Evolutionary conservation across 169 alveolate genomes (phyloP).

Genomic region (Plasmodium falciparum): DNA sequence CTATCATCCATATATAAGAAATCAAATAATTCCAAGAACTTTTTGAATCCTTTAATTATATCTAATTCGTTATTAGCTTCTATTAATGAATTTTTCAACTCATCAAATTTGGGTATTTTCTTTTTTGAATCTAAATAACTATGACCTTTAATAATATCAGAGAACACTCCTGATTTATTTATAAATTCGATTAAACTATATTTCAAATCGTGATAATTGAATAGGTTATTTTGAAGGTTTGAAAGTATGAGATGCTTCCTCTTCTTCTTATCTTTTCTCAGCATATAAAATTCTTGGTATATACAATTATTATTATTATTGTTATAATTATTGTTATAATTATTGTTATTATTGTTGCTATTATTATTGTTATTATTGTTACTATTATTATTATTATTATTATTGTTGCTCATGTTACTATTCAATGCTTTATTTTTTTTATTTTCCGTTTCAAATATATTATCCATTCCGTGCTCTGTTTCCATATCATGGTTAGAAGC

Average conservation of each 20-base stretch:
- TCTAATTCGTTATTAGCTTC: constrained; percentile 40
- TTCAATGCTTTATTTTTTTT: neutral
- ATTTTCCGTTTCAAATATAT: constrained; percentile 10
- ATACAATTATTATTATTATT: neutral
- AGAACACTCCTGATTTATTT: constrained; percentile 66
- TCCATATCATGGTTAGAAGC: neutral
- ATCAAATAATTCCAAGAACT: constrained; percentile 68
- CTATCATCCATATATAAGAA: constrained; percentile 45
- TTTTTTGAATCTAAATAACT: constrained; percentile 39
- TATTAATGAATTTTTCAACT: constrained; percentile 33
- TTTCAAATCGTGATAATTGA: constrained; percentile 41
- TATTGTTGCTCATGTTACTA: neutral
- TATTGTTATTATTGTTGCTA: too few relatives aligned
- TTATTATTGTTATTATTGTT: too few relatives aligned
- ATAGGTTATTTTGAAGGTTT: constrained; percentile 13
- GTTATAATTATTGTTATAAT: neutral
- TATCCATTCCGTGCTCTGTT: constrained; percentile 13
- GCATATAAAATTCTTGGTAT: neutral
- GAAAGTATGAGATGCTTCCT: constrained; percentile 40
- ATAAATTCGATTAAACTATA: constrained; percentile 58
- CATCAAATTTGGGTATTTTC: constrained; percentile 46
- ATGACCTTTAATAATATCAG: constrained; percentile 33
- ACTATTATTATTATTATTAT: too few relatives aligned
- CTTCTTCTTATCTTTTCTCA: too few relatives aligned
- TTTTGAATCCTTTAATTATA: constrained; percentile 29